phyloP scores from a whole-genome alignment of 768 basidiomycete species.

The Daedaleopsis sinensis region DNA sequence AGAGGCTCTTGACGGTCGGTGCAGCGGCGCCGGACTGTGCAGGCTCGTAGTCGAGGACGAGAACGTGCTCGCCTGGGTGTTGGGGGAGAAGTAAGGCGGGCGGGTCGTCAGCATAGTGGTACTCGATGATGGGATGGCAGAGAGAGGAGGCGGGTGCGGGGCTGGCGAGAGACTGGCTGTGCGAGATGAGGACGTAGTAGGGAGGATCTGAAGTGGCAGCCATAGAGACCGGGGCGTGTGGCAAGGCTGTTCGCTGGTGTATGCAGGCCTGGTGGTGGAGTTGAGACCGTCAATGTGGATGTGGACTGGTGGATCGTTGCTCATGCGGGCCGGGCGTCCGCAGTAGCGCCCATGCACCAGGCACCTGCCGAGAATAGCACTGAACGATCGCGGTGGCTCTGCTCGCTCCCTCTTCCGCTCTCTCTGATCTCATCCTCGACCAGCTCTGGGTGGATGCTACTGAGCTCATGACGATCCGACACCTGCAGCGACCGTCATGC shows the following conservation, averaged over 20 bases:
- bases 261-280: neutral
- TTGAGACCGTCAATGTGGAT: neutral
- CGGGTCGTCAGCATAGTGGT: constrained; percentile 81
- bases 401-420: no score
- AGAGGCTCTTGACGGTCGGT: constrained; percentile 56
- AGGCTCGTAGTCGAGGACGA: constrained; percentile 74
- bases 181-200: constrained; percentile 70
- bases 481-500: constrained; percentile 1
- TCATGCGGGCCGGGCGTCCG: no score
- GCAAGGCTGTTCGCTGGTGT: neutral
- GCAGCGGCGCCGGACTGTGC: constrained; percentile 21
- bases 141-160: constrained; percentile 41
- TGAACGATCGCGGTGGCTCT: no score
- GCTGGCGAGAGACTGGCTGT: constrained; percentile 49
- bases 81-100: constrained; percentile 66
- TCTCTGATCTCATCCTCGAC: no score
- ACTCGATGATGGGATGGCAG: constrained; percentile 74
- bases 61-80: constrained; percentile 65
- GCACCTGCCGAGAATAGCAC: no score
- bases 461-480: neutral
- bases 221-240: neutral
- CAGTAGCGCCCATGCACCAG: no score
- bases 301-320: no score
- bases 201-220: constrained; percentile 42
- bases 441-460: no score